Conservation (phyloP, 2,329 filamentous ascomycete species). For the Nigrospora osmanthi region DNA sequence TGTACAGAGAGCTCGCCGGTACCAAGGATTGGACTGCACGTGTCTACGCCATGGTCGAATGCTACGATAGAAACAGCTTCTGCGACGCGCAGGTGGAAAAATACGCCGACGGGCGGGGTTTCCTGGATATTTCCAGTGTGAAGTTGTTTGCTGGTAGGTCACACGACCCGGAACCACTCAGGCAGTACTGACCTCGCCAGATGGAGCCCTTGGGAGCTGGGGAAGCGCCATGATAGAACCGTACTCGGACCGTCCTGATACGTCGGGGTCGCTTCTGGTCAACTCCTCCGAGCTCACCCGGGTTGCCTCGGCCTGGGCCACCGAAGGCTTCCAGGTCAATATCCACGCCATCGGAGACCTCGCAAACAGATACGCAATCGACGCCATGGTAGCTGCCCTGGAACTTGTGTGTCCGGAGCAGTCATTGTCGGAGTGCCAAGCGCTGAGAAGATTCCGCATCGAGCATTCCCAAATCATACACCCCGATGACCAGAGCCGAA, state of each 20-base stretch:
- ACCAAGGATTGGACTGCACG: slow-evolving; percentile 50
- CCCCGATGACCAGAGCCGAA: slow-evolving; percentile 53
- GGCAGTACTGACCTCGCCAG: slow-evolving; percentile 25
- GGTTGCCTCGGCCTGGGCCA: slow-evolving; percentile 50
- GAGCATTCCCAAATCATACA: slow-evolving; percentile 67
- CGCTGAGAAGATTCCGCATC: slow-evolving; percentile 53
- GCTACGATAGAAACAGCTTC: slow-evolving; percentile 54
- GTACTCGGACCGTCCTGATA: slow-evolving; percentile 55
- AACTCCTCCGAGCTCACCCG: slow-evolving; percentile 50
- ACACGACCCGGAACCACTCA: no score
- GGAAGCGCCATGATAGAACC: slow-evolving; percentile 65
- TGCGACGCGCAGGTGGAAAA: slow-evolving; percentile 44
- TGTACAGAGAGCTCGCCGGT: slow-evolving; percentile 45
- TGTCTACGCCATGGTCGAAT: slow-evolving; percentile 64
- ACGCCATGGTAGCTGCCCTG: slow-evolving; percentile 53
- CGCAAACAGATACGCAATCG: slow-evolving; percentile 57
- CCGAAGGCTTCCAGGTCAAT: slow-evolving; percentile 58
- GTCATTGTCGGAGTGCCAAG: slow-evolving; percentile 40
- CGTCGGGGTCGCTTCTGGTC: slow-evolving; percentile 57
- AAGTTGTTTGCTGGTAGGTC: slow-evolving; percentile 59
- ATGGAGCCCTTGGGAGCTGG: slow-evolving; percentile 65
- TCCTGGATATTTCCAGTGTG: slow-evolving; percentile 52
- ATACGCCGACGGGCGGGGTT: slow-evolving; percentile 35
- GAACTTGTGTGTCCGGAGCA: slow-evolving; percentile 39
- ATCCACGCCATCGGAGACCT: slow-evolving; percentile 67